Evolutionary conservation across 2,329 filamentous ascomycete species (phyloP).

Genomic region (Sordariomycetes sp.): DNA sequence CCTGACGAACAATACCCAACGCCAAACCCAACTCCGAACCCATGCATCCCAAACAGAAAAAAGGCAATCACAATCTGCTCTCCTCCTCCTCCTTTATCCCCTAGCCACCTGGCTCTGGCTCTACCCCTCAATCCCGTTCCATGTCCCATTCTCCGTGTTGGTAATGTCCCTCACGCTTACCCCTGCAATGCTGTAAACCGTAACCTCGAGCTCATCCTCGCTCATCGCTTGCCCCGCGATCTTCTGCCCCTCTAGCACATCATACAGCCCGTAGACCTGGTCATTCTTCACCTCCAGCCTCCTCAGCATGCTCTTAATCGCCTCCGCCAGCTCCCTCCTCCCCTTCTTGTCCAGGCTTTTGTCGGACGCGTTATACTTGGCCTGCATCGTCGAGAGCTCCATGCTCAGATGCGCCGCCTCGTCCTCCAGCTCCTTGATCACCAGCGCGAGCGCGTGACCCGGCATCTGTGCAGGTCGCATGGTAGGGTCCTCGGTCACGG

Average conservation of each 20-base stretch:
- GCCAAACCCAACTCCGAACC: no score
- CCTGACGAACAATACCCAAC: no score
- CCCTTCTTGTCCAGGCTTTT: constrained; percentile 54
- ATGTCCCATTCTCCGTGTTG: constrained; percentile 28
- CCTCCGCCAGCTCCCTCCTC: constrained; percentile 47
- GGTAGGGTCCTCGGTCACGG: constrained; percentile 28
- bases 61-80: no score
- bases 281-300: constrained; percentile 64
- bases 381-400: constrained; percentile 51
- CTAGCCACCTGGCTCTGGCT: background rate
- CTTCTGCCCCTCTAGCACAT: constrained; percentile 75
- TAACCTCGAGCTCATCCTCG: constrained; percentile 53
- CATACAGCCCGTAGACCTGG: constrained; percentile 73
- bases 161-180: constrained; percentile 31
- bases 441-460: constrained; percentile 63
- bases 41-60: no score
- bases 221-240: constrained; percentile 51
- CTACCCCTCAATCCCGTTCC: constrained; percentile 17
- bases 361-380: constrained; percentile 55
- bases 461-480: constrained; percentile 60
- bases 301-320: constrained; percentile 50
- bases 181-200: constrained; percentile 43
- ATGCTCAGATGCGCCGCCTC: constrained; percentile 69
- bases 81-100: no score
- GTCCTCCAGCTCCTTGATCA: constrained; percentile 73